Base-by-base conservation (phyloP, 768 basidiomycete species). In the Podaxis rugospora region DNA sequence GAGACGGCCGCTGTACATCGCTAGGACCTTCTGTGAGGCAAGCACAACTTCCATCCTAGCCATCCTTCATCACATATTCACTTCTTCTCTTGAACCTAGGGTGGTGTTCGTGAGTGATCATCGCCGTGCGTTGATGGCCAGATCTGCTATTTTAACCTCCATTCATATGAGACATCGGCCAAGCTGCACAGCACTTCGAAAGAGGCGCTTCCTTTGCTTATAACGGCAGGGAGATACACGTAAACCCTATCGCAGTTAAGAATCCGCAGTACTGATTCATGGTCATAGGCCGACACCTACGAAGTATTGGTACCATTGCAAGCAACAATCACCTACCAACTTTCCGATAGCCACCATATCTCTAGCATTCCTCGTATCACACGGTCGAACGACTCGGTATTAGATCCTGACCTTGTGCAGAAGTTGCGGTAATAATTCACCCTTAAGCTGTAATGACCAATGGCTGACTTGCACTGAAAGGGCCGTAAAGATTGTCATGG, bases 11-110 rank as follows among this genome's bases (percentile, higher is more conserved):
- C 44, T 67, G 35, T 67, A 61, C 27, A 66, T 67, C 21, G 66
- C 66, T 51, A 65, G 66, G 53, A 66, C 66, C 14, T 67, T 67
- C 42, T 67, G 63, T 47, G 66, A 67, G 62, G 66, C 64, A 40
- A 28, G 61, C 51, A 11, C 49, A n/a, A 7, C 16, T 5, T 28
- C 6, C 6, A 4, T 49, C 2, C 44, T 37, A 28, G 44, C 62
- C 51, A 63, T 28, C 6, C 3, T 28, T 39, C 10, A 18, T n/a
- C 42, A 16, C 2, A 44, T 47, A 39, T 5, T 47, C 5, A 40
- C 35, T 5, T 36, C 6, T 11, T 46, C 7, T 6, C 28, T 3
- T 1, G n/a, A 37, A 5, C 14, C 35, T 39, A 61, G 59, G 59
- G 59, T 25, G 52, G 59, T 16, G 59, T 61, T 21, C 25, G 59